Evolutionary conservation across 148 eudicot species (phyloP).

Genomic region (Chenopodium quinoa): DNA sequence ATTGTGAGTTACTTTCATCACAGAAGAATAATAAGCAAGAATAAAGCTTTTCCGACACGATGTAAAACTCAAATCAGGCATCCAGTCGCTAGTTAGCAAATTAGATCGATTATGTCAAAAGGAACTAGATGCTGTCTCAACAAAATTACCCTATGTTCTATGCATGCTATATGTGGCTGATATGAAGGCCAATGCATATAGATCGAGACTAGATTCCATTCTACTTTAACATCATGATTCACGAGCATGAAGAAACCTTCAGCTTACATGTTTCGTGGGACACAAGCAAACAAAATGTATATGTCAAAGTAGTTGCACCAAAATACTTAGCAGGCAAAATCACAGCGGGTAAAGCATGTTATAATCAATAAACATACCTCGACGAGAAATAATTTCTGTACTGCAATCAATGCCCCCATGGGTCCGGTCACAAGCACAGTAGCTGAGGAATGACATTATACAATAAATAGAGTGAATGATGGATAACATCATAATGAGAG

Average conservation of each 20-base stretch:
- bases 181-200: neutral
- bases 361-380: conserved; percentile 42
- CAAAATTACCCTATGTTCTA: neutral
- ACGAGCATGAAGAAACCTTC: neutral
- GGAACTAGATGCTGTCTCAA: neutral
- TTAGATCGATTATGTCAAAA: neutral
- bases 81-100: neutral
- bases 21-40: neutral
- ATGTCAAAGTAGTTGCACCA: neutral
- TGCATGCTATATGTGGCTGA: conserved; percentile 5
- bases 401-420: conserved; percentile 96
- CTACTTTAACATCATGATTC: neutral
- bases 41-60: neutral
- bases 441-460: conserved; percentile 43
- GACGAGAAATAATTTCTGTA: conserved; percentile 63
- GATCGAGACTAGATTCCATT: neutral
- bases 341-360: neutral
- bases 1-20: neutral
- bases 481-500: neutral
- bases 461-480: conserved; percentile 3
- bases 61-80: neutral
- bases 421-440: conserved; percentile 75
- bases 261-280: neutral
- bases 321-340: conserved; percentile 3
- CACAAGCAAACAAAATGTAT: neutral